Conservation (phyloP, 2,329 filamentous ascomycete genomes). For the Penicillium concentricum region DNA sequence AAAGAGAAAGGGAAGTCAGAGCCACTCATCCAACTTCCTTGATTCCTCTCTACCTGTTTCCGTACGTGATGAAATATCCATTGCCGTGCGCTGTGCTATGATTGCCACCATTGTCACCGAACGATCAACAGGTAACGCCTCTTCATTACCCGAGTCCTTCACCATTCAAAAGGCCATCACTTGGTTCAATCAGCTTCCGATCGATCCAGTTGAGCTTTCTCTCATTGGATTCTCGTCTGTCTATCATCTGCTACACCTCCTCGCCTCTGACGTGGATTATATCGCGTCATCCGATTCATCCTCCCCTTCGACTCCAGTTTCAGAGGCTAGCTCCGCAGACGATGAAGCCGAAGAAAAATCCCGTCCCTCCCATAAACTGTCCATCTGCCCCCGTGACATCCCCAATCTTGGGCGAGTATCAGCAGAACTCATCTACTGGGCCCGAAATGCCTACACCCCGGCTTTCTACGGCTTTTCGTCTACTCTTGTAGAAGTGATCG, state of each 20-base stretch:
- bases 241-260: slow-evolving; percentile 42
- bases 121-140: slow-evolving; percentile 32
- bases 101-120: slow-evolving; percentile 53
- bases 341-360: slow-evolving; percentile 29
- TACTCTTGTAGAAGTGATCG: slow-evolving; percentile 38
- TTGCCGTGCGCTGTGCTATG: slow-evolving; percentile 60
- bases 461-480: slow-evolving; percentile 44
- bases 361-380: slow-evolving; percentile 5
- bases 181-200: slow-evolving; percentile 44
- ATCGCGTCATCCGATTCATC: slow-evolving; percentile 36
- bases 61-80: slow-evolving; percentile 54
- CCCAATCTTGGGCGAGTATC: slow-evolving; percentile 41
- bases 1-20: slow-evolving; percentile 30
- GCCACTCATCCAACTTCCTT: slow-evolving; percentile 46
- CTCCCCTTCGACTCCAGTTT: slow-evolving; percentile 26
- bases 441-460: slow-evolving; percentile 45
- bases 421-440: slow-evolving; percentile 44
- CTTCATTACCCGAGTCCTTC: slow-evolving; percentile 36
- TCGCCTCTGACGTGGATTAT: slow-evolving; percentile 43
- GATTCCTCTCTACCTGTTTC: slow-evolving; percentile 55
- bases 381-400: slow-evolving; percentile 23
- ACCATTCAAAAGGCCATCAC: slow-evolving; percentile 42
- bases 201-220: slow-evolving; percentile 45
- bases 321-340: slow-evolving; percentile 26
- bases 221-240: slow-evolving; percentile 43